A percentile compares a stretch with the other conserved stretches of the same genome.
phyloP scores from a whole-genome alignment of 805 yeast species.

The Phaffomyces thermotolerans region DNA sequence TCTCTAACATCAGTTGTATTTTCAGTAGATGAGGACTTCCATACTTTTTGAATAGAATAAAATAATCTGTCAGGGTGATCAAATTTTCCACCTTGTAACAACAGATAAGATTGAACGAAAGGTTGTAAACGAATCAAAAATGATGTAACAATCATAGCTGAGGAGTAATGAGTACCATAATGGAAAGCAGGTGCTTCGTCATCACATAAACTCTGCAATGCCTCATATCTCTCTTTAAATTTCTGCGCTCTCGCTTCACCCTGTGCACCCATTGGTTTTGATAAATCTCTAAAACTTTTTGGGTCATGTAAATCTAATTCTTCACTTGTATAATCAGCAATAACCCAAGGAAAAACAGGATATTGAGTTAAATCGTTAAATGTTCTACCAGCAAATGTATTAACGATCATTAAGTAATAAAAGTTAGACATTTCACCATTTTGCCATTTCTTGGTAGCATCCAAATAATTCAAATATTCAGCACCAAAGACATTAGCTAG shows the following conservation, averaged over 20 bases:
- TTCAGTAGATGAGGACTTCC: constrained; percentile 74
- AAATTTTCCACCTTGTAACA: constrained; percentile 81
- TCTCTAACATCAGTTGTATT: constrained; percentile 86
- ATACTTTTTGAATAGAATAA: constrained; percentile 65
- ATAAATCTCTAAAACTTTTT: constrained; percentile 59
- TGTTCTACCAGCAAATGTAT: constrained; percentile 82
- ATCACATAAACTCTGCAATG: constrained; percentile 56
- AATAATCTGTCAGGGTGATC: constrained; percentile 85
- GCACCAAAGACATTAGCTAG: constrained; percentile 39
- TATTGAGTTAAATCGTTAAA: constrained; percentile 86
- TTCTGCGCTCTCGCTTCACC: constrained; percentile 47
- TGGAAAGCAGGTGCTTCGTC: constrained; percentile 68
- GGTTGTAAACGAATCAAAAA: constrained; percentile 73
- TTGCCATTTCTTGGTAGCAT: constrained; percentile 66
- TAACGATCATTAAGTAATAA: constrained; percentile 69
- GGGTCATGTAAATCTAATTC: constrained; percentile 60
- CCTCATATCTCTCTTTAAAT: constrained; percentile 67
- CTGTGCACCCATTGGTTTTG: constrained; percentile 93
- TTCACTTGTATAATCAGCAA: constrained; percentile 73
- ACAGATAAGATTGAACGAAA: constrained; percentile 67
- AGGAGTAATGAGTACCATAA: constrained; percentile 89
- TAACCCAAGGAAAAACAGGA: constrained; percentile 89
- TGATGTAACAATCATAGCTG: constrained; percentile 88
- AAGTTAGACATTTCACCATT: constrained; percentile 77
- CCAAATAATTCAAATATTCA: constrained; percentile 28